These are phyloP conservation scores for Botrytis aclada DNA, from an alignment of 2,329 filamentous ascomycete genomes.

Conservation along the genomic window DNA sequence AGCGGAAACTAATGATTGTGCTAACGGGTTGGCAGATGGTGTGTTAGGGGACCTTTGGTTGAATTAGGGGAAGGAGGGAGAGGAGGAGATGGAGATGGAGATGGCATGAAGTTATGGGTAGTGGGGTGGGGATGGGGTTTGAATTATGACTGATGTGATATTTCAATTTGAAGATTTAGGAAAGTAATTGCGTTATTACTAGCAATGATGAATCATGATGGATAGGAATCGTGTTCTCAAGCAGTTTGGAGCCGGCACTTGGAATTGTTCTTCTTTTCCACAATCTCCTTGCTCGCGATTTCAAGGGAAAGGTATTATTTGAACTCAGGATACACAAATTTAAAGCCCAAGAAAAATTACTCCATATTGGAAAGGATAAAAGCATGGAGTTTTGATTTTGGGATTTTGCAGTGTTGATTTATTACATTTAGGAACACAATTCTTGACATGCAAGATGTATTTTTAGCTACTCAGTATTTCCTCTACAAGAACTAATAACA, in stretches of 20 bases:
- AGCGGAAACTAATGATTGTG: not conserved
- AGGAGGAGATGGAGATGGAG: too few relatives aligned
- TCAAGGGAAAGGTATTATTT: not conserved
- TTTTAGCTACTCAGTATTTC: too few relatives aligned
- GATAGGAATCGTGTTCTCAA: too few relatives aligned
- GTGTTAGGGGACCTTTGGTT: not conserved
- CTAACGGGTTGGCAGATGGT: not conserved
- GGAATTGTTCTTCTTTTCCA: not conserved
- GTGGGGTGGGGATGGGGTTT: not conserved
- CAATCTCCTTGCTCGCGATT: not conserved
- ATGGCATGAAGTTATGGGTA: not conserved
- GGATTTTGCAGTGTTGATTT: not conserved
- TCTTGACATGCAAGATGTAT: not conserved
- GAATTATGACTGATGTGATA: not conserved
- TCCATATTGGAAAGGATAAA: not conserved
- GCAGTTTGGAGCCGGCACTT: not conserved
- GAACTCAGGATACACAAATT: not conserved
- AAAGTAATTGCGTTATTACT: not conserved
- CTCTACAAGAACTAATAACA: not conserved
- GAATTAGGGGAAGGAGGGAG: fast-evolving
- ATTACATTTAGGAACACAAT: not conserved
- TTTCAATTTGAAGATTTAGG: too few relatives aligned
- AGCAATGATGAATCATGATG: not conserved
- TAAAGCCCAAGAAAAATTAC: not conserved
- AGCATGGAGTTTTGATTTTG: not conserved